Conservation (phyloP, 805 yeast genomes). For the Cyberlindnera meyerae region DNA sequence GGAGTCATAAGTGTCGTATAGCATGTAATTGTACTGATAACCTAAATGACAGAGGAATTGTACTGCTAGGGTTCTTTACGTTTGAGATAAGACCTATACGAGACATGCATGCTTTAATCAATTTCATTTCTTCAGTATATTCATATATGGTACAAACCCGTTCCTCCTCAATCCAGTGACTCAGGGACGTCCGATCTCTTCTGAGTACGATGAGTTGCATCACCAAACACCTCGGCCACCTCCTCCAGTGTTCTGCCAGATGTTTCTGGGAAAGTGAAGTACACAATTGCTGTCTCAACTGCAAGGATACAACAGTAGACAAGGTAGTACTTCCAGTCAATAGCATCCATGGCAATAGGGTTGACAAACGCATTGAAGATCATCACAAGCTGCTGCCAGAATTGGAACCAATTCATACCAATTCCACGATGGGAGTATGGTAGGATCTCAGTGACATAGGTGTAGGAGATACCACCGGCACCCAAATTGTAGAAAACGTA, state of each 20-base stretch:
- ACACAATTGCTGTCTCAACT: conserved; percentile 26
- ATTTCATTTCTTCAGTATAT: too few species aligned
- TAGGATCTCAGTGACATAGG: conserved; percentile 39
- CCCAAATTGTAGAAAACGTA: conserved; percentile 36
- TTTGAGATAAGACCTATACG: too few species aligned
- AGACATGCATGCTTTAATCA: too few species aligned
- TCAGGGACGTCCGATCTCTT: too few species aligned
- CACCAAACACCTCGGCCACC: conserved; percentile 31
- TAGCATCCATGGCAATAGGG: conserved; percentile 32
- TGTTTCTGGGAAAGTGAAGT: conserved; percentile 32
- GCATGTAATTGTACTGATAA: too few species aligned
- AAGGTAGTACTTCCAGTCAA: conserved; percentile 32
- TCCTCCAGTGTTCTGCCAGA: conserved; percentile 34
- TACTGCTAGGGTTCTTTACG: too few species aligned
- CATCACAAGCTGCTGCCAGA: conserved; percentile 14
- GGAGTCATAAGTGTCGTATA: too few species aligned
- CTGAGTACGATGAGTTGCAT: conserved; percentile 4
- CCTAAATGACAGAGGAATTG: too few species aligned
- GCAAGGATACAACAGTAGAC: conserved; percentile 28
- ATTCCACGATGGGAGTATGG: conserved; percentile 28
- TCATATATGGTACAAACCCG: too few species aligned
- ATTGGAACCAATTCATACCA: conserved; percentile 13
- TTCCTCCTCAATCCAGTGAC: too few species aligned
- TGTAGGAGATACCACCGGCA: conserved; percentile 38
- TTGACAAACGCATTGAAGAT: conserved; percentile 31